Percentiles rank a stretch among this genome's conserved stretches.
These are phyloP conservation scores for Corylus heterophylla DNA, from an alignment of 306 rosid species.

Conservation along the genomic window DNA sequence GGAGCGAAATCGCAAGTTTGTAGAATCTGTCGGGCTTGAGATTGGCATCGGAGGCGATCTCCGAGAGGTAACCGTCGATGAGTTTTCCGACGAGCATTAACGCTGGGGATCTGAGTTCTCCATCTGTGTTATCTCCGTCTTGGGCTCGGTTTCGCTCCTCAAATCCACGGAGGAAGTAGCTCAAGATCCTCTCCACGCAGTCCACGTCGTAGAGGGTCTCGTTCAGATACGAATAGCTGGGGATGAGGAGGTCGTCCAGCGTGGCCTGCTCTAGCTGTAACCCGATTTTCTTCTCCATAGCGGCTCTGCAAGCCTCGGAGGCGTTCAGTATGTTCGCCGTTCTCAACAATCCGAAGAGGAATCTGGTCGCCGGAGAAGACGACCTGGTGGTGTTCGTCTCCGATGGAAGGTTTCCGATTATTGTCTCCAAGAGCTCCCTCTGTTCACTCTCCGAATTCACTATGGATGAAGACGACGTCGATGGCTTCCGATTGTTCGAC, in stretches of 20 bases:
- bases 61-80: slow-evolving; percentile 81
- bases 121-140: slow-evolving; percentile 12
- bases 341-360: slow-evolving; percentile 71
- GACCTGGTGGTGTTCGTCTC: slow-evolving; percentile 56
- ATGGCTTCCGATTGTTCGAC: slow-evolving; percentile 55
- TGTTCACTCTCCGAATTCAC: slow-evolving; percentile 63
- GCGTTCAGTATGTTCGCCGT: slow-evolving; percentile 78
- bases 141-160: slow-evolving; percentile 38
- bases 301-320: slow-evolving; percentile 59
- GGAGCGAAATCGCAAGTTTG: slow-evolving; percentile 67
- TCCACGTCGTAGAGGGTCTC: slow-evolving; percentile 90
- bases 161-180: slow-evolving; percentile 48
- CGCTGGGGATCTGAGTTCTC: slow-evolving; percentile 48
- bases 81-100: slow-evolving; percentile 78
- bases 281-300: slow-evolving; percentile 87
- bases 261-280: slow-evolving; percentile 84
- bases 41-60: slow-evolving; percentile 91
- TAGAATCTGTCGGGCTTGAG: slow-evolving; percentile 67
- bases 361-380: slow-evolving; percentile 57
- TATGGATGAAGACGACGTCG: slow-evolving; percentile 45
- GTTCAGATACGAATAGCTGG: slow-evolving; percentile 86
- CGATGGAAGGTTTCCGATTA: slow-evolving; percentile 65
- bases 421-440: slow-evolving; percentile 73
- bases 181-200: slow-evolving; percentile 74
- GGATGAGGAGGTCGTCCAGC: slow-evolving; percentile 84